Percentiles rank a stretch among this genome's conserved stretches.
phyloP scores from a whole-genome alignment of 163 green algal species.

The Trebouxia gelatinosa region DNA sequence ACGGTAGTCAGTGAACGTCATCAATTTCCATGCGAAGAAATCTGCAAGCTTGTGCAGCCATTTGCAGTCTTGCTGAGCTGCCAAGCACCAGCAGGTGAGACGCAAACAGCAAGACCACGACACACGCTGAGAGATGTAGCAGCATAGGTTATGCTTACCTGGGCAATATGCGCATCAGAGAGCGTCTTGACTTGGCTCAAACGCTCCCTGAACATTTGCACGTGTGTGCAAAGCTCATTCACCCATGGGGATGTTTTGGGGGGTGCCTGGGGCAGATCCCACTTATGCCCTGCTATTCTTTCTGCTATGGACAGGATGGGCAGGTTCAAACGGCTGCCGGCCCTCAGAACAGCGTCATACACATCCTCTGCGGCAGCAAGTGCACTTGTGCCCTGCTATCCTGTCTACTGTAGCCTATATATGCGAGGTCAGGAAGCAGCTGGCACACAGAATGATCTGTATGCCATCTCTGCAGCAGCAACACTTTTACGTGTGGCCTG shows the following conservation, averaged over 20 bases:
- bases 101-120: too few relatives aligned
- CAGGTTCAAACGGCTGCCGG: conserved; percentile 43
- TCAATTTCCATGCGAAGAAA: too few relatives aligned
- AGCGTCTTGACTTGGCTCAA: conserved; percentile 29
- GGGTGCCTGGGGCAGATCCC: conserved; percentile 39
- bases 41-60: too few relatives aligned
- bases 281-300: conserved; percentile 35
- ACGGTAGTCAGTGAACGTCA: too few relatives aligned
- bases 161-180: not conserved
- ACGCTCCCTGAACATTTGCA: conserved; percentile 36
- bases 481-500: conserved; percentile 36
- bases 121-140: not conserved
- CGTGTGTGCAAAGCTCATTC: conserved; percentile 38
- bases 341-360: conserved; percentile 28
- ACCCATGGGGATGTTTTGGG: conserved; percentile 39
- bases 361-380: conserved; percentile 36
- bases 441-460: conserved; percentile 31
- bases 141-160: conserved; percentile 8
- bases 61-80: too few relatives aligned
- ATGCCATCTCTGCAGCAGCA: conserved; percentile 24
- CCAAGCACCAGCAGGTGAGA: too few relatives aligned
- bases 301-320: conserved; percentile 39
- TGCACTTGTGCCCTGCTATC: conserved; percentile 39
- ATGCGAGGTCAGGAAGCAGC: conserved; percentile 40
- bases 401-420: conserved; percentile 36